These are phyloP conservation scores for Fusarium bulbicola DNA, from an alignment of 2,329 filamentous ascomycete genomes.

Conservation along the genomic window DNA sequence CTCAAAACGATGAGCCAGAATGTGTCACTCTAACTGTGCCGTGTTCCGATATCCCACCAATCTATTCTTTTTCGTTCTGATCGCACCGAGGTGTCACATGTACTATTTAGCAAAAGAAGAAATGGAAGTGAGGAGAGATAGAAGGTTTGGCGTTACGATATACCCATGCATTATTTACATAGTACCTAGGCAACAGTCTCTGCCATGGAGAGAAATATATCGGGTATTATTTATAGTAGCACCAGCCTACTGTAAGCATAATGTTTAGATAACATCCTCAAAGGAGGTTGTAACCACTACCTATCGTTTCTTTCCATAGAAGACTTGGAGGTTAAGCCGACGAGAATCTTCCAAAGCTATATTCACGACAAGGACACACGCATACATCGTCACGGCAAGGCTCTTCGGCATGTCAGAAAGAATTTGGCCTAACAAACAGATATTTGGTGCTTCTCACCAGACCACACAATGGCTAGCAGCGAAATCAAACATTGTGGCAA, in stretches of 20 bases:
- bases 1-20: neutral
- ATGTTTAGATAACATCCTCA: neutral
- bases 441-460: neutral
- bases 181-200: neutral
- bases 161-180: neutral
- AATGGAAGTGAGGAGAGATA: neutral
- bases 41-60: constrained; percentile 1
- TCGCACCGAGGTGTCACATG: constrained; percentile 20
- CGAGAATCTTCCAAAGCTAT: neutral
- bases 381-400: neutral
- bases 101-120: neutral
- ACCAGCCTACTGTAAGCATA: neutral
- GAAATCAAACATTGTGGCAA: neutral
- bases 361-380: neutral
- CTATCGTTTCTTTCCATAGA: neutral
- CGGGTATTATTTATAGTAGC: neutral
- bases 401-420: neutral
- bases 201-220: neutral
- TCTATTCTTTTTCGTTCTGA: neutral
- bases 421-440: neutral
- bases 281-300: no score
- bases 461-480: neutral
- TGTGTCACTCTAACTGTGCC: constrained; percentile 4
- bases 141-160: neutral
- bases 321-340: neutral